phyloP scores from a whole-genome alignment of 352 stramenopile genomes.

The Phytophthora tubulina region DNA sequence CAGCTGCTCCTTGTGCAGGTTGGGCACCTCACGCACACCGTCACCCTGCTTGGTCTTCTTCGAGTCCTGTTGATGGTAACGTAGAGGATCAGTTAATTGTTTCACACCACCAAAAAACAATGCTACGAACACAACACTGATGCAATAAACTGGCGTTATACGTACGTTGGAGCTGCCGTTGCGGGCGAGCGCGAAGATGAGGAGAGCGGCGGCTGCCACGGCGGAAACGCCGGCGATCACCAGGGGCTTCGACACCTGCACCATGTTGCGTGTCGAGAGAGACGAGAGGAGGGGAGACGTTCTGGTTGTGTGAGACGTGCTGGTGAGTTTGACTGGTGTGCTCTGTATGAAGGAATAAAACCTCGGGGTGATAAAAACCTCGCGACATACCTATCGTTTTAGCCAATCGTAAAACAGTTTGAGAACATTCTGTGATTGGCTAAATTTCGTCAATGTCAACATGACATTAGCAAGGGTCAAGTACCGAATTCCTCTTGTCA shows the following conservation, averaged over 20 bases:
- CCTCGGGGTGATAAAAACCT: slow-evolving; percentile 2
- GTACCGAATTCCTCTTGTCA: too few species aligned
- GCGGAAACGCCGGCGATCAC: slow-evolving; percentile 79
- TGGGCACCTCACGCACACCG: slow-evolving; percentile 77
- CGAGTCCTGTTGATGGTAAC: slow-evolving; percentile 34
- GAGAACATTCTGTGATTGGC: too few species aligned
- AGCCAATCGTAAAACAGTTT: too few species aligned
- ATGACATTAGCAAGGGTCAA: too few species aligned
- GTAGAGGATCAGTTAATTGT: slow-evolving; percentile 7
- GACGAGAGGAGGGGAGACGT: slow-evolving; percentile 9
- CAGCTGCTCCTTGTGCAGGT: slow-evolving; percentile 89
- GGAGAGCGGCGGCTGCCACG: slow-evolving; percentile 60
- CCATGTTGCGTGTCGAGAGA: slow-evolving; percentile 48
- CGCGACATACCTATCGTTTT: too few species aligned
- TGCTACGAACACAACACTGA: not conserved
- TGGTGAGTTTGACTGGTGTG: too few species aligned
- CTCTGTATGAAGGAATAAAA: too few species aligned
- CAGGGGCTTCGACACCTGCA: slow-evolving; percentile 84
- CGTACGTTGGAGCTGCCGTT: slow-evolving; percentile 53
- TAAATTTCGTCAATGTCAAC: too few species aligned
- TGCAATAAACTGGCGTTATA: slow-evolving; percentile 2
- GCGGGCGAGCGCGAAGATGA: slow-evolving; percentile 64
- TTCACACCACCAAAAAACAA: slow-evolving; percentile 2
- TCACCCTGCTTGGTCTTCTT: slow-evolving; percentile 72
- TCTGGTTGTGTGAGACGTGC: slow-evolving; percentile 25